Base-by-base conservation (phyloP, 768 basidiomycete genomes). In the Lactarius trivialis region DNA sequence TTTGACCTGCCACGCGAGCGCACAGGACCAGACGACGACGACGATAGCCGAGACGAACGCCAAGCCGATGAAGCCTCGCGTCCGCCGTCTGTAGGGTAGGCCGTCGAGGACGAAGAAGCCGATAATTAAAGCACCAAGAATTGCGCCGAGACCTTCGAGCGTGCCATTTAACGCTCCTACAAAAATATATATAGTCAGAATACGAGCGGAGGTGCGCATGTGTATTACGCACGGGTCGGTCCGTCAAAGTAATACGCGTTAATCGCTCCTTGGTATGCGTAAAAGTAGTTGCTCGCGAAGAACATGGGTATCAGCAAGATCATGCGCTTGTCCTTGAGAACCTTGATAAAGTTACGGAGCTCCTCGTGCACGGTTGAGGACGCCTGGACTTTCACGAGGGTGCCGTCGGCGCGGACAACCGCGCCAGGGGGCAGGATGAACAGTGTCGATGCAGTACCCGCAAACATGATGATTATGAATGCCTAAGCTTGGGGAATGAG, bases 261-360 rank as follows among this genome's bases (percentile, higher is more conserved):
- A 64, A 78, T 59, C 24, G 77, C 76, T 60, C 73, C 75, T 66
- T 77, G 78, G 68, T 79, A 79, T 3, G 78, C 74, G 69, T 78
- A 78, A 73, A 79, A 76, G 67, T 75, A 78, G 70, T 77, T 79
- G 61, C 74, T 76, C 9, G 76, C 71, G 68, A 79, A 79, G 69
- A 75, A 78, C 76, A 77, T 76, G 48, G 78, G 78, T 41, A 73
- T 65, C 52, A 79, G 73, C 7, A 73, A 68, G 56, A 78, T 55
- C 66, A 79, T 72, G 57, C 76, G 72, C 71, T 75, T 76, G 69
- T 78, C 76, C 67, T 75, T 78, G 69, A 78, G 68, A 11, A 74
- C 68, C 28, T 67, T 65, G 57, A 70, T 11, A 66, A 74, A 71
- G 52, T 66, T 69, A 52, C 66, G 55, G 43, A 72, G 41, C 59